Evolutionary conservation across 306 rosid species (phyloP).

Genomic region (Myrica gale): DNA sequence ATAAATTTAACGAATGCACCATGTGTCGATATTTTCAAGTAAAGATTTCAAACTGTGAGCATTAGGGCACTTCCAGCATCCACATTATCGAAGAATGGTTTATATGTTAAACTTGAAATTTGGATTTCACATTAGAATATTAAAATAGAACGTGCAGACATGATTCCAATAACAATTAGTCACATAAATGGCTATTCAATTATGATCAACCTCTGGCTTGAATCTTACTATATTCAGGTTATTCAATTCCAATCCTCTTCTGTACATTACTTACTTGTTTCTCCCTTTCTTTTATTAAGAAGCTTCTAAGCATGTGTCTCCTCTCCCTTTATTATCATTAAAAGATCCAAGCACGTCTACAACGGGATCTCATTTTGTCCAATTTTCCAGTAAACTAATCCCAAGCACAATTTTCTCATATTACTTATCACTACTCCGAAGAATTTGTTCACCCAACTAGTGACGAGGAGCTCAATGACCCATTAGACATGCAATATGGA

Average conservation of each 20-base stretch:
- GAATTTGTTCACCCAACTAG: background rate
- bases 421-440: background rate
- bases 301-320: background rate
- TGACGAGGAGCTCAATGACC: background rate
- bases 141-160: background rate
- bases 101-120: background rate
- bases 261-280: background rate
- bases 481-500: background rate
- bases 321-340: background rate
- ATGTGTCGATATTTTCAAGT: background rate
- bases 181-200: background rate
- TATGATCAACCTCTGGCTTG: background rate
- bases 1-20: conserved; percentile 24
- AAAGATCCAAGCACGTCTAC: background rate
- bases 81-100: background rate
- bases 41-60: background rate
- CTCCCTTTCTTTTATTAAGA: background rate
- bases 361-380: background rate
- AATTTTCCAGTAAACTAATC: conserved; percentile 5
- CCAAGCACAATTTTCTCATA: background rate
- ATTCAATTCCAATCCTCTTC: background rate
- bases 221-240: background rate
- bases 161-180: background rate
- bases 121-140: background rate
- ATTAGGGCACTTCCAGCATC: conserved; percentile 7